Evolutionary conservation across 257 asterid genomes (phyloP).

Genomic region (Apocynum venetum): DNA sequence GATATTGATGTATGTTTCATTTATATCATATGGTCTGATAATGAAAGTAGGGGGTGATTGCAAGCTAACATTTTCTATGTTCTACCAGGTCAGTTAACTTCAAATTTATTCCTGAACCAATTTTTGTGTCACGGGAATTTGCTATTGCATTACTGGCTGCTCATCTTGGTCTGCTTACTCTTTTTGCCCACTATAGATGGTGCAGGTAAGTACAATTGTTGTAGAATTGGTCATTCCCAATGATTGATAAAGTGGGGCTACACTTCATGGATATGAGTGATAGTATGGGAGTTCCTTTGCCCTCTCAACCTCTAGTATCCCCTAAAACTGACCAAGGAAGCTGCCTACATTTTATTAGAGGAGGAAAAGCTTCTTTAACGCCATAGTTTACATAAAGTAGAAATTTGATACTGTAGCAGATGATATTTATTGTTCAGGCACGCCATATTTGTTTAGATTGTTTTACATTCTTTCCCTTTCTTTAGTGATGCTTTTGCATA

Average conservation of each 20-base stretch:
- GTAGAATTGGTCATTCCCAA: neutral
- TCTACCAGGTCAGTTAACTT: slow-evolving; percentile 51
- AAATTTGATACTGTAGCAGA: neutral
- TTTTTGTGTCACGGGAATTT: slow-evolving; percentile 40
- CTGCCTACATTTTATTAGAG: neutral
- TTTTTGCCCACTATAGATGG: slow-evolving; percentile 53
- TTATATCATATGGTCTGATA: neutral
- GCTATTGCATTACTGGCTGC: slow-evolving; percentile 36
- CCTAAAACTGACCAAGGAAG: neutral
- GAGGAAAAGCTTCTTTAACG: neutral
- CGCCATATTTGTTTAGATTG: neutral
- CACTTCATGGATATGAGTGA: neutral
- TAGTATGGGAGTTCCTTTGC: neutral
- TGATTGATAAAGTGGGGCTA: neutral
- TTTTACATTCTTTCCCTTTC: neutral
- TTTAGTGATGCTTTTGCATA: neutral
- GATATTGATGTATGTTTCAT: too few relatives aligned
- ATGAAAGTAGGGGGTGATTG: neutral
- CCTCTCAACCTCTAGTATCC: neutral
- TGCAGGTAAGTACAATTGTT: slow-evolving; percentile 34
- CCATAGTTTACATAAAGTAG: neutral
- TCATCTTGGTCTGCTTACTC: slow-evolving; percentile 39
- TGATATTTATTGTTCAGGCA: neutral
- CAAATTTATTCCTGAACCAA: slow-evolving; percentile 48
- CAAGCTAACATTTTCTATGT: slow-evolving; percentile 11